Evolutionary conservation across 441 rosid species (phyloP), one percentile per base, ranked within the genome.

Genomic region (Melastoma candidum): DNA sequence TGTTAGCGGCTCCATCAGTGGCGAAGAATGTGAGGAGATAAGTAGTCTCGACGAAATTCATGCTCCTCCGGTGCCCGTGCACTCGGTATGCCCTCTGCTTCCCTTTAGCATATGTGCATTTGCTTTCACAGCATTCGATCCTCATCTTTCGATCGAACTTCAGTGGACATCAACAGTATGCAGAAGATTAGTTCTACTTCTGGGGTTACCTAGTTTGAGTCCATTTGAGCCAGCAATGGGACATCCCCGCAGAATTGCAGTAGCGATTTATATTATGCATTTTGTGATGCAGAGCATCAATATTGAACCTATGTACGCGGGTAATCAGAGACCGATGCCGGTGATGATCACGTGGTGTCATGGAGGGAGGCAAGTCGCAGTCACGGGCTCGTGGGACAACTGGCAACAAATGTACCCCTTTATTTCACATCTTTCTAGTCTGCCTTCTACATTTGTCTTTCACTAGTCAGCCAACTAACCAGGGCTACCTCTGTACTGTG

Each of bases 361-460:
- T 65, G 89, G 69, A 26, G 89, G 89, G 54, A 66, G 62, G 65
- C 59, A 71, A 59, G 85, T 77, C 24, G 78, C 85, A 8, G 65
- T 82, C 17, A 66, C 74, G 12, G 85, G 89, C 26, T 77, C 89
- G 12, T 82, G 89, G 89, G 74, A 82, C 63, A 67, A 75, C 44
- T 82, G 89, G 89, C 46, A 17, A 24, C 68, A 43, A 46, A 59
- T 65, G 89, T 79, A 65, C 10, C 45, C 32, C 12, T 12, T 56
- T 29, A 47, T 53, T 59, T 49, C 45, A 58, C 44, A 39, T 48
- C 48, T 45, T 54, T 43, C n/a, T 26, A 29, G 56, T 7, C 59
- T 64, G 58, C 1, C 1, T 22, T 48, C 46, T 22, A 53, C 12
- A 45, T 51, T 48, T 26, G 49, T 22, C 22, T 50, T 45, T 67